These are phyloP conservation scores for Crucihimalaya himalaica DNA, from an alignment of 345 rosid genomes.

Conservation along the genomic window DNA sequence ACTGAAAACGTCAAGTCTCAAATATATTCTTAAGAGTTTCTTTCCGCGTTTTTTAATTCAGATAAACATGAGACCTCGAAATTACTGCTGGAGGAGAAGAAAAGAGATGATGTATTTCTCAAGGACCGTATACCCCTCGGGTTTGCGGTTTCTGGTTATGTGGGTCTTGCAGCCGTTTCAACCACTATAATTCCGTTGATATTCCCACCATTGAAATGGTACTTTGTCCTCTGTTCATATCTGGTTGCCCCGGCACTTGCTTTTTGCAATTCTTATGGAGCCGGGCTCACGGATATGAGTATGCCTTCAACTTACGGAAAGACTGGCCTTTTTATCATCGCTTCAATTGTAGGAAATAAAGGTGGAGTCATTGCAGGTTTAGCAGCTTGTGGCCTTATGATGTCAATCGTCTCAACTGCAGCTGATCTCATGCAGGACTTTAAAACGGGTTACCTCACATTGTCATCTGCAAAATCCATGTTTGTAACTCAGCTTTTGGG, in stretches of 20 bases:
- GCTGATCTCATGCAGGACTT: constrained; percentile 95
- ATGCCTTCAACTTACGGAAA: constrained; percentile 80
- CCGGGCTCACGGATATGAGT: constrained; percentile 80
- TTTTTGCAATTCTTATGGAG: constrained; percentile 80
- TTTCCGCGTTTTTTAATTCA: not conserved
- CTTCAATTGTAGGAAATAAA: constrained; percentile 63
- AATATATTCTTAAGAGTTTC: no score
- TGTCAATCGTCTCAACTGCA: constrained; percentile 81
- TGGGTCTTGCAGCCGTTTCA: constrained; percentile 76
- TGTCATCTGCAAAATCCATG: constrained; percentile 82
- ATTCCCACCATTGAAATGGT: constrained; percentile 79
- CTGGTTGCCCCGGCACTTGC: constrained; percentile 79
- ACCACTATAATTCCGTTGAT: constrained; percentile 60
- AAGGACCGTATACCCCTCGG: constrained; percentile 66
- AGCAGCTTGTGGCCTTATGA: constrained; percentile 78
- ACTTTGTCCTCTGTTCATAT: constrained; percentile 66
- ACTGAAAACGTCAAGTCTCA: no score
- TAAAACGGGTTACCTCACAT: constrained; percentile 75
- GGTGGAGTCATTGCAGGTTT: constrained; percentile 85
- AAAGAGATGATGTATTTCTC: constrained; percentile 62
- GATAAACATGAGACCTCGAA: constrained; percentile 54
- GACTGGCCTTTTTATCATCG: constrained; percentile 73
- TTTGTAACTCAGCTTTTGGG: constrained; percentile 76
- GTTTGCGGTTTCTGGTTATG: constrained; percentile 73
- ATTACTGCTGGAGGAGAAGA: constrained; percentile 50